These are phyloP conservation scores for Lactarius psammicola DNA, from an alignment of 768 basidiomycete genomes.

Conservation along the genomic window DNA sequence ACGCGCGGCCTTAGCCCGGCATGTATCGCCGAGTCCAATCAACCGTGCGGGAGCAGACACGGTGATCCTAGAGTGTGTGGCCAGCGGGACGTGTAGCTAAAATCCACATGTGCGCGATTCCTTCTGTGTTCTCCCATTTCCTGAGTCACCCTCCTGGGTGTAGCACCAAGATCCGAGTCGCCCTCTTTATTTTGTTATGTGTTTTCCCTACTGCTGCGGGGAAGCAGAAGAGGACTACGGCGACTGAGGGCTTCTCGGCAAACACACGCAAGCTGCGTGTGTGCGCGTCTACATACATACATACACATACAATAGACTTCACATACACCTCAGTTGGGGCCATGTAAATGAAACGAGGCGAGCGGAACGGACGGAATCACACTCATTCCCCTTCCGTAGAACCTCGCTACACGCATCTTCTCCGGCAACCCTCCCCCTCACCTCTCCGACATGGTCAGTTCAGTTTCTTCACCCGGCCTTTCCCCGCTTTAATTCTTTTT, in stretches of 20 bases:
- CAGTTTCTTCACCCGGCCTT: neutral
- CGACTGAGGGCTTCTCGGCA: neutral
- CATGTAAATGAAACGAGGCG: neutral
- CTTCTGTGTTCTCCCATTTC: neutral
- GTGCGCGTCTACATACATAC: conserved; percentile 1
- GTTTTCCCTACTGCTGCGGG: neutral
- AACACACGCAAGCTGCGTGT: neutral
- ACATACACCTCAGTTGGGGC: neutral
- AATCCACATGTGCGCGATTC: conserved; percentile 3
- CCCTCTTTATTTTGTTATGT: neutral
- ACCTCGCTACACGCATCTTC: neutral
- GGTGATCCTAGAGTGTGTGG: neutral
- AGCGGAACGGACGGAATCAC: neutral
- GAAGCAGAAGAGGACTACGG: neutral
- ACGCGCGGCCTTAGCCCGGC: neutral
- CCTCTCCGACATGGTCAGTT: neutral
- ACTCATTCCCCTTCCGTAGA: neutral
- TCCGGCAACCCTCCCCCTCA: too few species aligned
- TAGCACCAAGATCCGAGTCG: too few species aligned
- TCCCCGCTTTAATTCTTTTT: neutral
- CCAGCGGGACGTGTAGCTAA: conserved; percentile 9
- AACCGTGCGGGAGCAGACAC: neutral
- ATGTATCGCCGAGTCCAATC: neutral
- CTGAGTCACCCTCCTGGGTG: neutral
- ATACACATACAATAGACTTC: neutral